Base-by-base conservation (phyloP, 2,329 filamentous ascomycete genomes). In the Tolypocladium tropicale region DNA sequence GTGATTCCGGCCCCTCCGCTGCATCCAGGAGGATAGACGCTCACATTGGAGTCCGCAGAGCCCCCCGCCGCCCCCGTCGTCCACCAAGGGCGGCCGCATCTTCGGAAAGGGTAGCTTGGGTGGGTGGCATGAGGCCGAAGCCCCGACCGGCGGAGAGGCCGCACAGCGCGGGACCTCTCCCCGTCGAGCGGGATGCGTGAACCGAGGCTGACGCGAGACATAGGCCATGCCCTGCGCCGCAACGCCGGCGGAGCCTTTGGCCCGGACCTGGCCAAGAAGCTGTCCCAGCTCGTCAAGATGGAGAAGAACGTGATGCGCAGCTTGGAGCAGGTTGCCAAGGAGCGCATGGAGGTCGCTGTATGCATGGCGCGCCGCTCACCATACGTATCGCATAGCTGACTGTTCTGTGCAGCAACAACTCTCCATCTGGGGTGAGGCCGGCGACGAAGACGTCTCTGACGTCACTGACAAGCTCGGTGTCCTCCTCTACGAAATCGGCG, bases 271-370 rank as follows among this genome's bases (percentile, higher is more conserved):
- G 88, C 94, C 57, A 96, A 96, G 83, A 99, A 99, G 82, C 86
- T 99, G 60, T 90, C 92, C 43, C 90, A 95, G 77, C 83, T 99
- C 54, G 94, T 99, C 61, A 99, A 99, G 84, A 99, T 99, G 94
- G 94, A 99, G 78, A 99, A 99, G 85, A 97, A 99, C 71, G 90
- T 96, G 56, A 99, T 99, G 94, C 90, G 94, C 73, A 96, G 91
- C 72, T 86, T 97, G 81, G 94, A 99, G 72, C 81, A 90, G 53
- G 94, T 97, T 55, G 91, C 91, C 50, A 87, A 91, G 68, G 94
- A 99, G 80, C 86, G 94, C 66, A 97, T 97, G 91, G 94, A 97
- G 68, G 93, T 96, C 63, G 94, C 94, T 68, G 91, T 96, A 88
- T 68, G 90, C 81, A 25, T 41, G 7, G 5, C 23, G 11, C 9